Base-by-base conservation (phyloP, 345 rosid species). In the Brassica cretica region DNA sequence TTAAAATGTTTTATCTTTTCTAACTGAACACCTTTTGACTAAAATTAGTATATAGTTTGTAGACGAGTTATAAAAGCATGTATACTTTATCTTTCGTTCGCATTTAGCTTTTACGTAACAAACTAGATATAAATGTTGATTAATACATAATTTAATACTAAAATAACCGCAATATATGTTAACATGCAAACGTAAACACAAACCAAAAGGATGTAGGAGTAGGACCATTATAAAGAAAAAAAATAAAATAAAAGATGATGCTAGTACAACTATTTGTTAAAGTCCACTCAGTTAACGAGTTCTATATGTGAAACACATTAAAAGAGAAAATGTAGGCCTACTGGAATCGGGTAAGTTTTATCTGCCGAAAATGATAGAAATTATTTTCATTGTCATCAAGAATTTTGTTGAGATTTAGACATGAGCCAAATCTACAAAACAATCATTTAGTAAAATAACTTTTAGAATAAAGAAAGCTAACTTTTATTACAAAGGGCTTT, bases 251-350 rank as follows among this genome's bases (percentile, higher is more conserved):
- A 73, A 44, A 44, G 74, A 76, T 60, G 62, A 19, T 44, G 68
- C 9, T 46, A 19, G 39, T 21, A 59, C 64, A 46, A 68, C 63
- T 68, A 68, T 21, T 67, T 69, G 69, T 61, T 19, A 60, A 76
- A 76, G 80, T 76, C 80, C 30, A 49, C 75, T 24, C 60, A 35
- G 71, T 64, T 71, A 64, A 53, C 71, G 71, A 64, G 80, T 77
- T 77, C 65, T 11, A 53, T 53, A 77, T 77, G 71, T 77, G 80
- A 77, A 77, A 63, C 46, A 32, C 75, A 56, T 64, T 64, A 25
- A 77, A 12, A 35, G 59, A 55, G 64, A 56, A 77, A 24, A 35
- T 53, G 66, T 35, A 49, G 71, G 75, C 71, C 75, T 61, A 21
- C 24, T 21, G 24, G 24, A 21, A 21, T 21, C 24, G 24, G 24